phyloP scores from a whole-genome alignment of 1,284 basidiomycete genomes.

The Inonotus hispidus region DNA sequence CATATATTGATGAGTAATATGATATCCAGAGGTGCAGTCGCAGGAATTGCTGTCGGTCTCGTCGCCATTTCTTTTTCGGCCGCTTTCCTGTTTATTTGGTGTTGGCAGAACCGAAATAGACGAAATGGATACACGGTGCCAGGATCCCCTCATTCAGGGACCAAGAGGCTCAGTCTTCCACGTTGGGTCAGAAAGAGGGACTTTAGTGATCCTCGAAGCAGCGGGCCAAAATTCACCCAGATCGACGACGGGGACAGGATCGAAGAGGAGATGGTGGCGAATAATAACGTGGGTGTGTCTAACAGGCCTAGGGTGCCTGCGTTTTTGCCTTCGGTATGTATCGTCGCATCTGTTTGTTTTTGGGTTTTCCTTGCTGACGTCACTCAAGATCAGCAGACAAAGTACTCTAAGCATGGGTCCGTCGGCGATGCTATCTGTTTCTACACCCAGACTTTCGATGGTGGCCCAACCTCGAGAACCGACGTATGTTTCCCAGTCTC shows the following conservation, averaged over 20 bases:
- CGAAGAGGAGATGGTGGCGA: neutral
- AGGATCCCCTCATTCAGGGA: neutral
- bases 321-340: conserved; percentile 6
- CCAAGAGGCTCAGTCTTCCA: neutral
- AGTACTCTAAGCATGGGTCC: conserved; percentile 3
- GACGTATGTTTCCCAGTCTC: neutral
- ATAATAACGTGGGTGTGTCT: neutral
- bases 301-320: neutral
- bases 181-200: neutral
- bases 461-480: neutral
- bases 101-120: neutral
- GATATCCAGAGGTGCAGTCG: neutral
- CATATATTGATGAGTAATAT: neutral
- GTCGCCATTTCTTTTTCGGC: neutral
- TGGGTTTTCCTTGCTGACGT: neutral
- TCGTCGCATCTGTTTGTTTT: neutral
- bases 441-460: neutral
- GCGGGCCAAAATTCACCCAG: neutral
- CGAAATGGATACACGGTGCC: neutral
- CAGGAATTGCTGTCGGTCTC: conserved; percentile 4
- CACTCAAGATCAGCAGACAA: neutral
- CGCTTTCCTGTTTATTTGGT: neutral
- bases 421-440: neutral
- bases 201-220: neutral
- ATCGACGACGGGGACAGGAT: conserved; percentile 1